These are phyloP conservation scores for Collybia sp. DNA, from an alignment of 768 basidiomycete genomes.

Conservation along the genomic window DNA sequence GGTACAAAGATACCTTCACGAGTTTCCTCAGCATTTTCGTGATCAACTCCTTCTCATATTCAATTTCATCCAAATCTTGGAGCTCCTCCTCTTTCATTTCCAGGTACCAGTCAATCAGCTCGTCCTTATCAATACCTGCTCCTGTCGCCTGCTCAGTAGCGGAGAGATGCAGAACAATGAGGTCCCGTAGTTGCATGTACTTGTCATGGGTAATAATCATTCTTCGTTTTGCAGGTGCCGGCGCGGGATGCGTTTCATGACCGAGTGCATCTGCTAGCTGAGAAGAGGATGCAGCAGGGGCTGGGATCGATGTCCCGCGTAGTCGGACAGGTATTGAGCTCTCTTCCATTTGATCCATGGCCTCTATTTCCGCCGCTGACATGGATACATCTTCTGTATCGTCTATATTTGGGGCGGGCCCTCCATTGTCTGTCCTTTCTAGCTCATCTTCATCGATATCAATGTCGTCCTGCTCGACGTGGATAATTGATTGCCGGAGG, in stretches of 20 bases:
- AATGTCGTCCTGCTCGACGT: conserved; percentile 98
- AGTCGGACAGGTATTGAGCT: conserved; percentile 36
- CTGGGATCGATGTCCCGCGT: conserved; percentile 24
- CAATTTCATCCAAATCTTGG: conserved; percentile 79
- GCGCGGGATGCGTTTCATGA: conserved; percentile 24
- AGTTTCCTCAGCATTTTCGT: conserved; percentile 86
- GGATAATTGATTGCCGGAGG: conserved; percentile 95
- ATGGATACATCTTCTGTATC: conserved; percentile 52
- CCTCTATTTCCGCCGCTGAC: conserved; percentile 55
- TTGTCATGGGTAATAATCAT: conserved; percentile 96
- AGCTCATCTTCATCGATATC: conserved; percentile 93
- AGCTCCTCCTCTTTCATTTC: conserved; percentile 85
- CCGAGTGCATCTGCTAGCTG: conserved; percentile 31
- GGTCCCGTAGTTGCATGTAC: conserved; percentile 84
- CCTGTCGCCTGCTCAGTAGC: conserved; percentile 74
- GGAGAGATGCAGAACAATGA: conserved; percentile 80
- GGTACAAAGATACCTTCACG: conserved; percentile 62
- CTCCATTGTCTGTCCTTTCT: conserved; percentile 45
- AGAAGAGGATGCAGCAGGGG: conserved; percentile 28
- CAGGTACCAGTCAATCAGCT: conserved; percentile 95
- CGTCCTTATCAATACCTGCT: conserved; percentile 79
- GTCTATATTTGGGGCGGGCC: conserved; percentile 22
- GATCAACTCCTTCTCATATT: conserved; percentile 87
- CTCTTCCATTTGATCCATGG: conserved; percentile 44
- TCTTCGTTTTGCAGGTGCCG: conserved; percentile 57